Evolutionary conservation across 805 yeast species (phyloP), one percentile per base, ranked within the genome.

Genomic region (Ogataea kodamae): DNA sequence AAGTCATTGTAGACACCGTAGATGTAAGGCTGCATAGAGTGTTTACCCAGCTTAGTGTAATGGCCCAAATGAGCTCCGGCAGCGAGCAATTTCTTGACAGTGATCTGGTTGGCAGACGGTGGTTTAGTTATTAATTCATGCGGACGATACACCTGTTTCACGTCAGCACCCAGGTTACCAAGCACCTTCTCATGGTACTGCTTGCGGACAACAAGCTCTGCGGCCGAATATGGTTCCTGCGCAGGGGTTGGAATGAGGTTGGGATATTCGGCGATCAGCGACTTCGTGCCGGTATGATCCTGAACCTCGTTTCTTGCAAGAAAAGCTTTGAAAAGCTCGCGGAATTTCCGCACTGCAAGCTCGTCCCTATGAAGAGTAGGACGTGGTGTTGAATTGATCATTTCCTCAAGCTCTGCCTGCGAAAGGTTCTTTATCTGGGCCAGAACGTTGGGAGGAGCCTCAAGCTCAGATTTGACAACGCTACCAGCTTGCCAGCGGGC

Each of bases 31-130:
- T 88, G 90, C 32, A 89, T 85, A 17, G 82, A 72, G 7, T 88
- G 78, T 48, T 94, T 77, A 76, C 80, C 82, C 42, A 81, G 66
- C 3, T 81, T 67, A 21, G 76, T 81, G n/a, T 95, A 73, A 49
- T 90, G 97, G 18, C 98, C 98, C 47, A 92, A 66, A 59, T 92
- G 98, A 28, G 90, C 90, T 33, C 96, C 97, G 0, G 97, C 86
- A 3, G 96, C 90, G 59, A 90, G 58, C 33, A 92, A 68, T 37
- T 77, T 77, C 18, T 86, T 66, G 22, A 88, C 66, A 3, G 90
- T 70, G 9, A 85, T 55, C 37, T 83, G 75, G 14, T 70, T 60
- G 14, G 76, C 65, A 9, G 66, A 49, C 21, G 72, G 64, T 11
- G 96, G 95, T 15, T 67, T 61, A 27, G 67, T 65, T 18, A 80